These are phyloP conservation scores for Globisporangium nagaii DNA, from an alignment of 352 stramenopile genomes.

Conservation along the genomic window DNA sequence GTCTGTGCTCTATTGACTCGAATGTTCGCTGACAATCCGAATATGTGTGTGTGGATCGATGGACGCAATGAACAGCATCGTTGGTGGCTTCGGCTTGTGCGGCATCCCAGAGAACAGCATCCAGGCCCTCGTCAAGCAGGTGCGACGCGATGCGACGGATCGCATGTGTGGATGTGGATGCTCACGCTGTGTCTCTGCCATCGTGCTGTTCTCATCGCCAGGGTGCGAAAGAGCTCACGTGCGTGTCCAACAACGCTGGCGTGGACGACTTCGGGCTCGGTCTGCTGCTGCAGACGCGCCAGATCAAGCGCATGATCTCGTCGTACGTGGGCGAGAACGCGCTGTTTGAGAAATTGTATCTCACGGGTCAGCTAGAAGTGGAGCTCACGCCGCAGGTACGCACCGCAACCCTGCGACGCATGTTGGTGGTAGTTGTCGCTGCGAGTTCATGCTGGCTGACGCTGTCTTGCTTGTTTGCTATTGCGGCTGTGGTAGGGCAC, in stretches of 20 bases:
- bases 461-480: background rate
- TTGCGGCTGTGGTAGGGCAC: slow-evolving; percentile 58
- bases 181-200: background rate
- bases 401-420: too few species aligned
- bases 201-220: slow-evolving; percentile 10
- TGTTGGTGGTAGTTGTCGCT: too few species aligned
- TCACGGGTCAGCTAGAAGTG: slow-evolving; percentile 91
- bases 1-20: too few species aligned
- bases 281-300: slow-evolving; percentile 88
- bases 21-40: too few species aligned
- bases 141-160: slow-evolving; percentile 8
- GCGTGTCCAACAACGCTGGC: slow-evolving; percentile 92
- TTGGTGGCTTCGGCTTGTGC: slow-evolving; percentile 90
- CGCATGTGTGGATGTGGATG: background rate
- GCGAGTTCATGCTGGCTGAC: background rate
- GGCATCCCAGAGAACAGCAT: slow-evolving; percentile 92
- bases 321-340: slow-evolving; percentile 97
- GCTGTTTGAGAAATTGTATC: slow-evolving; percentile 90
- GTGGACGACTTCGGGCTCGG: slow-evolving; percentile 94
- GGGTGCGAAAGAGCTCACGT: slow-evolving; percentile 82
- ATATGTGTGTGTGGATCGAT: too few species aligned
- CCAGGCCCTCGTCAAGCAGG: slow-evolving; percentile 72
- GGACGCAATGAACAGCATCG: slow-evolving; percentile 44
- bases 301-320: slow-evolving; percentile 96
- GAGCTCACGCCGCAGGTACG: slow-evolving; percentile 92